Percentiles rank a stretch among this genome's conserved stretches.
These are phyloP conservation scores for Lunularia cruciata DNA, from an alignment of 225 moss, liverwort and hornwort genomes.

Conservation along the genomic window DNA sequence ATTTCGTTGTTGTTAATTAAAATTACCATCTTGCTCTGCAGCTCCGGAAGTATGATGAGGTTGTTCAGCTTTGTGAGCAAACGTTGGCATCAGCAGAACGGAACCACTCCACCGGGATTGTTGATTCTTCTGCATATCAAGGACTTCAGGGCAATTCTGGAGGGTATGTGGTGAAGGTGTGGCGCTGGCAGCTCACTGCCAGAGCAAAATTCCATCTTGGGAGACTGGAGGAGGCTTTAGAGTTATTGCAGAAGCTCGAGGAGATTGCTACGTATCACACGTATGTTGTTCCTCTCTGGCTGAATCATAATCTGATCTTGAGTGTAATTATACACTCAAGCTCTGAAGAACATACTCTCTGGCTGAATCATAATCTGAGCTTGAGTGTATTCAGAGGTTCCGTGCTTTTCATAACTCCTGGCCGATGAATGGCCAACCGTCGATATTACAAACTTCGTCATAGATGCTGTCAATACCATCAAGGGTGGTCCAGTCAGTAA, in stretches of 20 bases:
- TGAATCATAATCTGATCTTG: neutral
- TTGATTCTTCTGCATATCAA: constrained; percentile 32
- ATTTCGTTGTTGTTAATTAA: too few relatives aligned
- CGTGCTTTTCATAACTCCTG: too few relatives aligned
- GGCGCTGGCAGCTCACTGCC: constrained; percentile 72
- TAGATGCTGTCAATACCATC: too few relatives aligned
- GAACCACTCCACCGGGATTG: constrained; percentile 41
- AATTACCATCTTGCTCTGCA: constrained; percentile 18
- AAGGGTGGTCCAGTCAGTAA: too few relatives aligned
- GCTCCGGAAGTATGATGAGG: constrained; percentile 75
- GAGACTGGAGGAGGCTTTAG: constrained; percentile 83
- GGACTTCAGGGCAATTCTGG: constrained; percentile 23
- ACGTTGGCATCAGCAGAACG: constrained; percentile 65
- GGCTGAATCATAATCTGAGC: neutral
- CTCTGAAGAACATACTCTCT: too few relatives aligned
- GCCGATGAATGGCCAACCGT: too few relatives aligned
- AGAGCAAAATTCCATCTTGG: constrained; percentile 88
- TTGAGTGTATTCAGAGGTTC: too few relatives aligned
- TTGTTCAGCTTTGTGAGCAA: constrained; percentile 67
- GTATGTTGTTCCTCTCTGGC: constrained; percentile 30
- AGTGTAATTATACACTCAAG: too few relatives aligned
- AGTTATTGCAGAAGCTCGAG: constrained; percentile 55
- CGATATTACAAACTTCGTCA: too few relatives aligned
- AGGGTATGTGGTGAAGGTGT: constrained; percentile 36
- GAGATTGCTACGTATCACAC: constrained; percentile 38